Conservation (phyloP, 1,284 basidiomycete species). For the Ustilago crameri region DNA sequence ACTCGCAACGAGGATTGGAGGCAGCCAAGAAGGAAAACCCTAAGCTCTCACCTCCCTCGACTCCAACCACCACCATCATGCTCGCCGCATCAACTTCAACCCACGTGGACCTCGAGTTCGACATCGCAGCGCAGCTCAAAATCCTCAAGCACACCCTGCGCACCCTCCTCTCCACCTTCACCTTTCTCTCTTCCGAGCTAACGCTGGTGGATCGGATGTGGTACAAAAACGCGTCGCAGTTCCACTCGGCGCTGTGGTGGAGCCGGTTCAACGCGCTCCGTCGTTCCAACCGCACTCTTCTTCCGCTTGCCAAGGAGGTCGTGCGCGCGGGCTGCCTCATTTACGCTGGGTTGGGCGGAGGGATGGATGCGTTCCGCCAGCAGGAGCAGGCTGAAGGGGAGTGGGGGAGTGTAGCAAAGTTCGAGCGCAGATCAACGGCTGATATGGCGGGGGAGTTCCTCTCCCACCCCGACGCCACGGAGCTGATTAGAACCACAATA, state of each 20-base stretch:
- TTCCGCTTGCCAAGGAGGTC: not conserved
- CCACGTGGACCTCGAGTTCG: not conserved
- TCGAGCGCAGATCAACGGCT: too few relatives aligned
- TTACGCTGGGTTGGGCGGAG: slow-evolving; percentile 13
- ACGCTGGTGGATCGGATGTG: slow-evolving; percentile 20
- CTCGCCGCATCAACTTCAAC: not conserved
- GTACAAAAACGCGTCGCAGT: slow-evolving; percentile 46
- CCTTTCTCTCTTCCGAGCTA: not conserved
- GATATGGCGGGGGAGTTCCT: too few relatives aligned
- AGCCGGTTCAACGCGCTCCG: slow-evolving; percentile 6
- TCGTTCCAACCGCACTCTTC: not conserved
- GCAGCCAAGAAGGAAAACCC: too few relatives aligned
- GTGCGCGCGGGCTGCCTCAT: not conserved
- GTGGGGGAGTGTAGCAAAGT: slow-evolving; percentile 2
- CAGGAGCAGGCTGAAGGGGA: not conserved
- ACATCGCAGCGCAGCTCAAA: slow-evolving; percentile 7
- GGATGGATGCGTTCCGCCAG: not conserved
- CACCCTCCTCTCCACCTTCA: not conserved
- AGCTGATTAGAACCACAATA: not conserved
- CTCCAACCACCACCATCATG: not conserved
- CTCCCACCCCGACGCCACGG: not conserved
- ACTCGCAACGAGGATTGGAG: too few relatives aligned
- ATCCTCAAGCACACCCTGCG: slow-evolving; percentile 2
- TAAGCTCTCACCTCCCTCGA: too few relatives aligned
- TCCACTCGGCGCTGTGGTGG: slow-evolving; percentile 29